phyloP scores from a whole-genome alignment of 2,329 filamentous ascomycete genomes.

The Celoporthe dispersa region DNA sequence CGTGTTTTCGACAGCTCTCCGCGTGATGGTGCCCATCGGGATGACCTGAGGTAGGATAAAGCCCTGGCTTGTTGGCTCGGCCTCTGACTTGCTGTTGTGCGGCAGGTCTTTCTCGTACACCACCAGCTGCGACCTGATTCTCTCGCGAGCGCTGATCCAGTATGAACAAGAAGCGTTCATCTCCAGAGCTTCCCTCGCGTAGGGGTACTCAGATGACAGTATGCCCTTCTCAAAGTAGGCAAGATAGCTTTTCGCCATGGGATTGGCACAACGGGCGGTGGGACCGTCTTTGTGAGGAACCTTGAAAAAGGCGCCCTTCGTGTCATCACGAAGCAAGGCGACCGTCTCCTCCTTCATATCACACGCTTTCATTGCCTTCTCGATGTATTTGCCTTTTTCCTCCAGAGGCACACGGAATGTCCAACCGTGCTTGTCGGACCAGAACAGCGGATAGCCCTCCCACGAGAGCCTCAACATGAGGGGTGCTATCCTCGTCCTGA shows the following conservation, averaged over 20 bases:
- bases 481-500: slow-evolving; percentile 86
- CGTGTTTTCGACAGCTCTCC: slow-evolving; percentile 93
- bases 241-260: slow-evolving; percentile 89
- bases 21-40: slow-evolving; percentile 96
- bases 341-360: slow-evolving; percentile 79
- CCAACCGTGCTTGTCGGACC: slow-evolving; percentile 94
- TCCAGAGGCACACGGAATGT: slow-evolving; percentile 76
- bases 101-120: slow-evolving; percentile 74
- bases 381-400: slow-evolving; percentile 67
- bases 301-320: slow-evolving; percentile 77
- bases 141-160: slow-evolving; percentile 94
- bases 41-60: slow-evolving; percentile 96
- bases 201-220: slow-evolving; percentile 82
- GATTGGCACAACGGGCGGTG: slow-evolving; percentile 79
- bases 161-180: slow-evolving; percentile 99
- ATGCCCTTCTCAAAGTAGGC: slow-evolving; percentile 89
- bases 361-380: slow-evolving; percentile 74
- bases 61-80: slow-evolving; percentile 51
- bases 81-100: slow-evolving; percentile 29
- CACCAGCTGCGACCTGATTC: slow-evolving; percentile 94
- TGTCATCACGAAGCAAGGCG: slow-evolving; percentile 62
- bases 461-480: slow-evolving; percentile 82
- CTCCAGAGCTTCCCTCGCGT: slow-evolving; percentile 92
- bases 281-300: slow-evolving; percentile 96
- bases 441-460: slow-evolving; percentile 87